Base-by-base conservation (phyloP, 2,329 filamentous ascomycete species). In the Alternaria dauci region DNA sequence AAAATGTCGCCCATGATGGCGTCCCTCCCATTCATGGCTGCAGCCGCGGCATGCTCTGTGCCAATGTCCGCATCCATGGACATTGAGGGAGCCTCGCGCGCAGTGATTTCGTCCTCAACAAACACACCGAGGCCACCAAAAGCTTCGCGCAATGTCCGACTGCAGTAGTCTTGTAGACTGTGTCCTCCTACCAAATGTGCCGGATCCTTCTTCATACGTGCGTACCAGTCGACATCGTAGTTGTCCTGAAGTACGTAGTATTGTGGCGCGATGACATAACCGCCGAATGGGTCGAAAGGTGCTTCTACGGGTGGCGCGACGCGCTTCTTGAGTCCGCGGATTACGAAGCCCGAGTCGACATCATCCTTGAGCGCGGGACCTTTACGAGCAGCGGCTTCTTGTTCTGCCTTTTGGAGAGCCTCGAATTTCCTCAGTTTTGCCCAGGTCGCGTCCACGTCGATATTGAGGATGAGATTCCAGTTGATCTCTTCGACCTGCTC, bases 91-190 rank as follows among this genome's bases (percentile, higher is more conserved):
- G 74, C 79, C 48, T 81, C 78, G 26, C 71, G 76, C 48, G 81
- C 81, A 63, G 51, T 75, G 51, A 70, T 73, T 73, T 96, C 94
- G 46, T 97, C 93, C 36, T 87, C 90, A 42, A 99, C 83, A 70
- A 96, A 96, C 42, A 96, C 91, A 0, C 91, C 93, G 61, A 99
- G 78, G 0, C 96, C 95, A 0, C 92, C 88, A 79, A 97, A 98
- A 0, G 94, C 93, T 75, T 97, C 94, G 62, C 92, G 91, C 75
- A 99, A 81, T 25, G 92, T 89, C 25, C 94, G 85, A 8, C 88
- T 84, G 71, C 93, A 92, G 74, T 95, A 98, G 75, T 97, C 93
- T 34, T 86, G 83, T 43, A 94, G 82, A 71, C 90, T 89, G 79
- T 96, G 98, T 0, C 95, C 96, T 32, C 93, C 94, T 16, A 91